Conservation (phyloP, 169 alveolate species). For the Plasmodium vinckei region DNA sequence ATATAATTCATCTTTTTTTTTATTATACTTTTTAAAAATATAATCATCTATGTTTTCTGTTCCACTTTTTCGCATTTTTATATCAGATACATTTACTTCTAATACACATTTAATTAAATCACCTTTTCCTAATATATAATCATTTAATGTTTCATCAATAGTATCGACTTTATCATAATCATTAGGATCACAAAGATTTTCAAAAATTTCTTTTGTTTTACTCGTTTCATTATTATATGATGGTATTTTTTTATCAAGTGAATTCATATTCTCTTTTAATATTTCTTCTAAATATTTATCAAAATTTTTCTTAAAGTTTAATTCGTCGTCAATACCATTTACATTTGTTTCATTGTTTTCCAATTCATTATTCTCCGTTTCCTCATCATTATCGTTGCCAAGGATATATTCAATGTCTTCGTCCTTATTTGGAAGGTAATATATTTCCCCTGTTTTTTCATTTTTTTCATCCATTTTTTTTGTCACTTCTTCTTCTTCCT, state of each 20-base stretch:
- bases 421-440: conserved; percentile 3
- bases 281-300: conserved; percentile 55
- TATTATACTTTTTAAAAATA: conserved; percentile 47
- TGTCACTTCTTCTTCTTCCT: neutral
- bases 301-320: conserved; percentile 34
- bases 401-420: conserved; percentile 55
- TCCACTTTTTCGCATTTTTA: conserved; percentile 28
- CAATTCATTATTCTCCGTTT: conserved; percentile 8
- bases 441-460: neutral
- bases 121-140: conserved; percentile 66
- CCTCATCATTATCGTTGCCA: conserved; percentile 36
- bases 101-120: conserved; percentile 61
- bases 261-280: conserved; percentile 61
- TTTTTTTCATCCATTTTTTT: neutral
- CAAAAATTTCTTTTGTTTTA: conserved; percentile 25
- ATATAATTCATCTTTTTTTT: conserved; percentile 55
- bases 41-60: conserved; percentile 33
- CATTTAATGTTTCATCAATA: conserved; percentile 26
- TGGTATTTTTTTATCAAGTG: conserved; percentile 46
- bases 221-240: conserved; percentile 1
- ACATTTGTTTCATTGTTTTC: neutral
- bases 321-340: neutral
- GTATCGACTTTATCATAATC: conserved; percentile 38
- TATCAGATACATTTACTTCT: conserved; percentile 43
- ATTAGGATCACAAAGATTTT: conserved; percentile 39